Evolutionary conservation across 805 yeast species (phyloP).

Genomic region (Monosporozyma siamensis): DNA sequence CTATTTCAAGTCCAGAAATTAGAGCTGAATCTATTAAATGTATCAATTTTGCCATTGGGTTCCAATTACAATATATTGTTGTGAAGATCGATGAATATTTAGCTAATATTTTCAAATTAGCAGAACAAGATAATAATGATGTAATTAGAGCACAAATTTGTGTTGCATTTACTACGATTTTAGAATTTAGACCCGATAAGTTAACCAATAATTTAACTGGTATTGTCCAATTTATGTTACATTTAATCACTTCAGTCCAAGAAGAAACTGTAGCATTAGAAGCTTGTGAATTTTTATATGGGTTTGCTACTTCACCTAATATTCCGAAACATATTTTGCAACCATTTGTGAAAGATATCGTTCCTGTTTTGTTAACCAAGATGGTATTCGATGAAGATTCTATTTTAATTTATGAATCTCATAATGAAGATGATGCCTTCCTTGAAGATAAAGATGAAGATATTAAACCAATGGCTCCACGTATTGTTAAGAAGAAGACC

Average conservation of each 20-base stretch:
- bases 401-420: constrained; percentile 49
- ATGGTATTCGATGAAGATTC: constrained; percentile 89
- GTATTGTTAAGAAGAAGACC: constrained; percentile 40
- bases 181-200: constrained; percentile 75
- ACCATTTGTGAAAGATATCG: constrained; percentile 49
- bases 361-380: constrained; percentile 69
- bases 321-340: constrained; percentile 44
- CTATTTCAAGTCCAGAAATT: constrained; percentile 34
- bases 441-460: constrained; percentile 82
- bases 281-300: constrained; percentile 84
- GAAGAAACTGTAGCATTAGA: constrained; percentile 77
- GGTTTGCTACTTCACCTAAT: constrained; percentile 54
- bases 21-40: constrained; percentile 60
- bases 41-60: constrained; percentile 63
- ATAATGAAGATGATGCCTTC: constrained; percentile 60
- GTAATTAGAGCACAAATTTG: constrained; percentile 68
- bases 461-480: constrained; percentile 72
- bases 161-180: constrained; percentile 56
- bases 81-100: constrained; percentile 60
- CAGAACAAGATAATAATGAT: constrained; percentile 44
- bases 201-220: constrained; percentile 74
- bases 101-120: constrained; percentile 55
- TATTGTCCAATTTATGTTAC: constrained; percentile 75
- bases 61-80: constrained; percentile 56
- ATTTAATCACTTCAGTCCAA: constrained; percentile 48